These are phyloP conservation scores for Hypoxylon rickii DNA, from an alignment of 495 filamentous ascomycete species.

Conservation along the genomic window DNA sequence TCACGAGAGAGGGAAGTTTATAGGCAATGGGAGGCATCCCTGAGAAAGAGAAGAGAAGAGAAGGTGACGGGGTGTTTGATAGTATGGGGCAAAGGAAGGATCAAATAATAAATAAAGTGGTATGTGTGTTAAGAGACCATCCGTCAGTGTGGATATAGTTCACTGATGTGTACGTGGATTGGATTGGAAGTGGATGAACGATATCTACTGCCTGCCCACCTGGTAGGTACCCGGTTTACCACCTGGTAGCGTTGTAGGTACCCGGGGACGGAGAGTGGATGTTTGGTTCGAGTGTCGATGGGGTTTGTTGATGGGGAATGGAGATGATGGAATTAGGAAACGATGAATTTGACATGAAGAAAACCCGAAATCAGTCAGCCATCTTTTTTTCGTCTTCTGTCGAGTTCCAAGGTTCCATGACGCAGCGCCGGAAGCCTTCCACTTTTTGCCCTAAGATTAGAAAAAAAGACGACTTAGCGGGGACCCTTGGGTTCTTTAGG, in stretches of 20 bases:
- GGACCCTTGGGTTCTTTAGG: too few relatives aligned
- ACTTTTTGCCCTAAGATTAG: conserved; percentile 12
- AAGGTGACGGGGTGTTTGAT: background rate
- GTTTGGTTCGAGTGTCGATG: background rate
- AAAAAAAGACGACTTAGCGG: too few relatives aligned
- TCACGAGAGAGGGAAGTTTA: conserved; percentile 1
- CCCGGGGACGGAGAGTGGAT: too few relatives aligned
- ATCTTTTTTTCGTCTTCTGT: too few relatives aligned
- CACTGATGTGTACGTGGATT: background rate
- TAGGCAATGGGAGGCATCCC: conserved; percentile 20
- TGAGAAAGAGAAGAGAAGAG: background rate
- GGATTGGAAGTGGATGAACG: too few relatives aligned
- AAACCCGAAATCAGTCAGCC: conserved; percentile 36
- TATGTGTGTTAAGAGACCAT: conserved; percentile 17
- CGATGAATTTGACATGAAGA: conserved; percentile 2
- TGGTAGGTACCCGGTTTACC: too few relatives aligned
- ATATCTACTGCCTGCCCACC: too few relatives aligned
- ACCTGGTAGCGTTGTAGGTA: too few relatives aligned
- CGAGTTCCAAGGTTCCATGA: conserved; percentile 36
- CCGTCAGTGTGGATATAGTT: background rate
- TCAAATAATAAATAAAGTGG: conserved; percentile 12
- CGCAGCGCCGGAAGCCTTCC: too few relatives aligned
- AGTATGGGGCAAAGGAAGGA: background rate
- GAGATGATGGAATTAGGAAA: background rate
- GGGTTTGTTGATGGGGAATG: too few relatives aligned